These are phyloP conservation scores for Chalara sp. DNA, from an alignment of 2,329 filamentous ascomycete species.

Conservation along the genomic window DNA sequence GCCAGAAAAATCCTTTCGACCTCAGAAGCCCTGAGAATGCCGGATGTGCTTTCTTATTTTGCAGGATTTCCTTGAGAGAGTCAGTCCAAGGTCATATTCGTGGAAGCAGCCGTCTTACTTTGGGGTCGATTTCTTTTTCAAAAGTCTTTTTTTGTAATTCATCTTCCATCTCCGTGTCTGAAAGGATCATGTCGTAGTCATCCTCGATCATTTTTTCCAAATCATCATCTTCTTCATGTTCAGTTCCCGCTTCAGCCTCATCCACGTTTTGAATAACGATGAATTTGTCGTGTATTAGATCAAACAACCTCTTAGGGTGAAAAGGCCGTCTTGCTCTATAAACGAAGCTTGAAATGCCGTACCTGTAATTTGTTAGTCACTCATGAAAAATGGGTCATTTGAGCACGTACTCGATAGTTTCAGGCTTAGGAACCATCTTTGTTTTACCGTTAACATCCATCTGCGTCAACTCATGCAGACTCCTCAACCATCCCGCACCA, in stretches of 20 bases:
- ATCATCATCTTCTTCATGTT: slow-evolving; percentile 20
- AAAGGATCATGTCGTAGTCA: slow-evolving; percentile 20
- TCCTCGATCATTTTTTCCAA: slow-evolving; percentile 11
- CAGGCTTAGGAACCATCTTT: slow-evolving; percentile 57
- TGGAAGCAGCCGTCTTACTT: slow-evolving; percentile 4
- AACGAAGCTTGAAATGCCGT: slow-evolving; percentile 65
- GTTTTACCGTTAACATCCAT: slow-evolving; percentile 50
- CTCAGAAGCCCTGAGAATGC: slow-evolving; percentile 32
- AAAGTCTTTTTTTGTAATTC: slow-evolving; percentile 1
- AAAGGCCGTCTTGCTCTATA: slow-evolving; percentile 53
- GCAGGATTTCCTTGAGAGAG: slow-evolving; percentile 26
- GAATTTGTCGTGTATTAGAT: slow-evolving; percentile 37
- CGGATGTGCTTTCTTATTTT: slow-evolving; percentile 32
- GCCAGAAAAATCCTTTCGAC: slow-evolving; percentile 39
- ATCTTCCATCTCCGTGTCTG: slow-evolving; percentile 8
- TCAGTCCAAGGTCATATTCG: slow-evolving; percentile 24
- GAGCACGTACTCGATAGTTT: slow-evolving; percentile 45
- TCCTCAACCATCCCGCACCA: slow-evolving; percentile 64
- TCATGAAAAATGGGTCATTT: neutral
- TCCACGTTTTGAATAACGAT: slow-evolving; percentile 31
- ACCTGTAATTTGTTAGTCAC: slow-evolving; percentile 30
- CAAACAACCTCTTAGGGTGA: slow-evolving; percentile 32
- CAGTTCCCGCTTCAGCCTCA: slow-evolving; percentile 21
- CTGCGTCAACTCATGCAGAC: slow-evolving; percentile 60
- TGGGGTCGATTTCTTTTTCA: slow-evolving; percentile 2